Conservation (phyloP, 2,329 filamentous ascomycete genomes). For the Fusarium sp. region DNA sequence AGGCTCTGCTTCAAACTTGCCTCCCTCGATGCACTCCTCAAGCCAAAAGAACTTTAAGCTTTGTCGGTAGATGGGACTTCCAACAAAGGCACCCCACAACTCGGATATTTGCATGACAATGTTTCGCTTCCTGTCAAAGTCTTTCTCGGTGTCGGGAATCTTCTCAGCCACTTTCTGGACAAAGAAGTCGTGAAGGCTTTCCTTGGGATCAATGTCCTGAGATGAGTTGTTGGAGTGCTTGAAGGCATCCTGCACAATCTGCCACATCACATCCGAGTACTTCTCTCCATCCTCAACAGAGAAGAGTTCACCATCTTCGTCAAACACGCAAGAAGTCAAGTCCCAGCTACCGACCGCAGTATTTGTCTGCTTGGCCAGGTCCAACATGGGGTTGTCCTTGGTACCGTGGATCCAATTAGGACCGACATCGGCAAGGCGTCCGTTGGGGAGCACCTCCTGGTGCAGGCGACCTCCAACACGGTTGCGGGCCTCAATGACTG, state of each 20-base stretch:
- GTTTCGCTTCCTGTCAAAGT: conserved; percentile 52
- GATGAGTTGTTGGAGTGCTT: conserved; percentile 66
- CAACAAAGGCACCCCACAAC: conserved; percentile 75
- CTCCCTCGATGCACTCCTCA: conserved; percentile 78
- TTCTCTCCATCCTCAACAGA: conserved; percentile 54
- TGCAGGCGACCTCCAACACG: conserved; percentile 71
- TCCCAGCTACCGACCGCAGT: conserved; percentile 61
- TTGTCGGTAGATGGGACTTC: conserved; percentile 68
- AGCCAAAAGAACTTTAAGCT: conserved; percentile 80
- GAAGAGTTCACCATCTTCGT: conserved; percentile 63
- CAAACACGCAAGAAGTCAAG: conserved; percentile 62
- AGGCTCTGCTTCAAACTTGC: conserved; percentile 47
- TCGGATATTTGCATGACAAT: conserved; percentile 63
- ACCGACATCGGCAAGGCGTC: conserved; percentile 64
- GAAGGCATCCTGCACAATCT: conserved; percentile 72
- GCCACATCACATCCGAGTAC: conserved; percentile 67
- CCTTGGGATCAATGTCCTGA: conserved; percentile 54
- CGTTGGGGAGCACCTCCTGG: conserved; percentile 59
- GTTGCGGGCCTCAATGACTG: conserved; percentile 71
- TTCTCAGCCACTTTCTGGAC: conserved; percentile 53
- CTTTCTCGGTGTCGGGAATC: conserved; percentile 55
- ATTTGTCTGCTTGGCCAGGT: conserved; percentile 68
- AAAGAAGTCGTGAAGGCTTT: conserved; percentile 65
- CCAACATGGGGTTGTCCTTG: conserved; percentile 71
- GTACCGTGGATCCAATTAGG: conserved; percentile 86